Base-by-base conservation (phyloP, 306 rosid genomes). In the Gastrolobium villosum region DNA sequence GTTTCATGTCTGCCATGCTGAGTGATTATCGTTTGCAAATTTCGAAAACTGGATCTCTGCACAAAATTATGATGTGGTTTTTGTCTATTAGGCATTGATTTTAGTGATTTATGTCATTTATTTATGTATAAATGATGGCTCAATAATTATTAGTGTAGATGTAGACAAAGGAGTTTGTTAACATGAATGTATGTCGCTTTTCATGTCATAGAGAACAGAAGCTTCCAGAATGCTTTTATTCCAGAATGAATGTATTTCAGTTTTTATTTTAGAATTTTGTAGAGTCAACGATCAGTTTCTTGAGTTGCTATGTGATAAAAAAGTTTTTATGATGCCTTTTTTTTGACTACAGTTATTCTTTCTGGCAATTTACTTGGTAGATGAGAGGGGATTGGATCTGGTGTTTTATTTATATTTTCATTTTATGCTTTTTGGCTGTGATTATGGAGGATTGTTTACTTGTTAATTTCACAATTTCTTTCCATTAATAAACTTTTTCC, bases 231-330 rank as follows among this genome's bases (percentile, higher is more conserved):
- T 26, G 31, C 32, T 66, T 48, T 13, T 32, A n/a, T n/a, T n/a
- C n/a, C n/a, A n/a, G n/a, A n/a, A n/a, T n/a, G n/a, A 9, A 49
- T 11, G 48, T 32, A 44, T 53, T 53, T 30, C 6, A 48, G 59
- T 68, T n/a, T 31, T 31, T 32, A 44, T 28, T 66, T 66, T 66
- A 44, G 55, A 66, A 66, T 66, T 56, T 30, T 66, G 40, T 40
- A 45, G 39, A 44, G 45, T 66, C 36, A 11, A 43, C 15, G 20
- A 66, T 41, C 30, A 43, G 10, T 40, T 66, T 55, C 20, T 43
- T 28, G 14, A 67, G 56, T 44, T 31, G 31, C 57, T 45, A 13
- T 46, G 46, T 5, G 44, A 49, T 44, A 48, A 14, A 69, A 48
- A n/a, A 6, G 34, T 48, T 69, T 69, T 35, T 9, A 49, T 32